phyloP scores from a whole-genome alignment of 164 flowering plant species.

The Nymphaea colorata region DNA sequence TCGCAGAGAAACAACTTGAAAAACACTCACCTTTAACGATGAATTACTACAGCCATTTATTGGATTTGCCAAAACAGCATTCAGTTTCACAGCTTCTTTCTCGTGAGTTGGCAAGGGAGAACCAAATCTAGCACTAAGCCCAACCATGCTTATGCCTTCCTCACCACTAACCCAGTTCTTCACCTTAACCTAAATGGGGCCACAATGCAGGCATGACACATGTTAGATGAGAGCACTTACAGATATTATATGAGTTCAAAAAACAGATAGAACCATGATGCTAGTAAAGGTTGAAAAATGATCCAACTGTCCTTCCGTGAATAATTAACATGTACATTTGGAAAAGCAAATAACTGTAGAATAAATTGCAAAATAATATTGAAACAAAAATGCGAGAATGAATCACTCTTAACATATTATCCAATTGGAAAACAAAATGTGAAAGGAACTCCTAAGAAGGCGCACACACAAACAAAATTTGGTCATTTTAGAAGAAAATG shows the following conservation, averaged over 20 bases:
- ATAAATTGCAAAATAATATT: too few species aligned
- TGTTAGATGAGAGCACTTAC: background rate
- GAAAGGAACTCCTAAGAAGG: too few species aligned
- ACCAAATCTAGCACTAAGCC: slow-evolving; percentile 71
- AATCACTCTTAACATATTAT: too few species aligned
- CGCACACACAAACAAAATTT: too few species aligned
- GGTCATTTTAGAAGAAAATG: too few species aligned
- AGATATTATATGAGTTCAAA: background rate
- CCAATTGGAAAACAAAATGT: too few species aligned
- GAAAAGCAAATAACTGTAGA: too few species aligned
- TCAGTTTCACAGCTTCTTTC: slow-evolving; percentile 18
- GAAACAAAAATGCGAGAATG: too few species aligned
- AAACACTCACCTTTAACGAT: slow-evolving; percentile 39
- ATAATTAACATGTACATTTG: too few species aligned
- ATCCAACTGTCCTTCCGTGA: too few species aligned
- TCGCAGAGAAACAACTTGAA: background rate
- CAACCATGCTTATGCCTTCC: slow-evolving; percentile 32
- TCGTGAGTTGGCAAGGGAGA: slow-evolving; percentile 37
- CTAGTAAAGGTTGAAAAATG: background rate
- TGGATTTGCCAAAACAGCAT: slow-evolving; percentile 52
- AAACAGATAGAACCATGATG: background rate
- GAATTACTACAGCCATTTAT: slow-evolving; percentile 38
- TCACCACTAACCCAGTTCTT: slow-evolving; percentile 56
- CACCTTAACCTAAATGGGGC: slow-evolving; percentile 56
- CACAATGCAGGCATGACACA: background rate